phyloP scores from a whole-genome alignment of 352 stramenopile species.

The Stramenopiles sp. region DNA sequence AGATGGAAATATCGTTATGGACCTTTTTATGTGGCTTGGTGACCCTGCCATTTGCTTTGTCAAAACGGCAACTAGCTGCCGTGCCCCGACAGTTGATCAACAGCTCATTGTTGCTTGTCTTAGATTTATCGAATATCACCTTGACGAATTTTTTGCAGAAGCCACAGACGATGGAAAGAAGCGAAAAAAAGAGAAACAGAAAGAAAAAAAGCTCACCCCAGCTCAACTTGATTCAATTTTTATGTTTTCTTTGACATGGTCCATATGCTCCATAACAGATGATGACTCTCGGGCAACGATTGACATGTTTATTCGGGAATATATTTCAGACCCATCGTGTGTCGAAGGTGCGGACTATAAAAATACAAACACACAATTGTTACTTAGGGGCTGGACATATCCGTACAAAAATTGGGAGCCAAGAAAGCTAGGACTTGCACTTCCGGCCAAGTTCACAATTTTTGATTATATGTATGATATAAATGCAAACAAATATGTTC shows the following conservation, averaged over 20 bases:
- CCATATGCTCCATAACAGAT: neutral
- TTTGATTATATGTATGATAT: conserved; percentile 69
- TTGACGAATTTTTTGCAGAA: conserved; percentile 1
- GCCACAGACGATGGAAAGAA: neutral
- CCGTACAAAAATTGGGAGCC: neutral
- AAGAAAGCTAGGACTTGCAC: conserved; percentile 39
- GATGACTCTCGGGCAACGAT: neutral
- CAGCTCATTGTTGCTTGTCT: conserved; percentile 41
- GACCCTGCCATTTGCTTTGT: conserved; percentile 71
- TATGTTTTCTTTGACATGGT: neutral
- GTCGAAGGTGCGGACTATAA: neutral
- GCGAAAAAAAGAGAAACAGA: neutral
- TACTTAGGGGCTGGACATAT: neutral
- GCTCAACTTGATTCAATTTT: conserved; percentile 49
- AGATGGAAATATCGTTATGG: conserved; percentile 35
- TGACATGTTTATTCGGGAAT: neutral
- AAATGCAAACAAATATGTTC: conserved; percentile 55
- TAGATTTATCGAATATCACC: neutral
- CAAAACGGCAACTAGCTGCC: conserved; percentile 55
- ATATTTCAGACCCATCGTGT: conserved; percentile 32
- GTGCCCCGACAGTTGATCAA: conserved; percentile 58
- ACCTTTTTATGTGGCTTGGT: conserved; percentile 66
- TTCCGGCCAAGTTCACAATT: conserved; percentile 31
- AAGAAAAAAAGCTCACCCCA: conserved; percentile 31
- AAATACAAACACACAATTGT: conserved; percentile 3